Conservation (phyloP, 83 land plant species). For the Diphasiastrum complanatum region DNA sequence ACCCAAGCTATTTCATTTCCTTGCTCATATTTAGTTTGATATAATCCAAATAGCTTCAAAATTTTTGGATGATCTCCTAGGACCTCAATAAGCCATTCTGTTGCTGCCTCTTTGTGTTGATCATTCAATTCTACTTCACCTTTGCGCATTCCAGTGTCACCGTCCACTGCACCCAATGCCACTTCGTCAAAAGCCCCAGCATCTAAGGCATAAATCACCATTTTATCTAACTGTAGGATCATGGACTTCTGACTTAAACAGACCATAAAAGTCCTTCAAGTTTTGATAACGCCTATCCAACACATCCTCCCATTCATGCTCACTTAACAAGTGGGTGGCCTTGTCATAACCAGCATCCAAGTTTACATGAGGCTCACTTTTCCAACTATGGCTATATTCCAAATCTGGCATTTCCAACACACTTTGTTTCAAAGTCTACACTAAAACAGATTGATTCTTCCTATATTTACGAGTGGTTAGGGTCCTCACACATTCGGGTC, state of each 20-base stretch:
- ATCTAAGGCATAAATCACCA: slow-evolving; percentile 39
- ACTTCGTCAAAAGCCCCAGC: too few relatives aligned
- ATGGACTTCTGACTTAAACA: too few relatives aligned
- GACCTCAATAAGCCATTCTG: slow-evolving; percentile 45
- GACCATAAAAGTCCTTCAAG: slow-evolving; percentile 43
- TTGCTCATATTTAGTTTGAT: slow-evolving; percentile 55
- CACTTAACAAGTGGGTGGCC: slow-evolving; percentile 58
- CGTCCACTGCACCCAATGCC: slow-evolving; percentile 26
- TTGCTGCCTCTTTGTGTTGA: slow-evolving; percentile 64
- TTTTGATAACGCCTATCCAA: slow-evolving; percentile 51
- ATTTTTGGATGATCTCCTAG: slow-evolving; percentile 38
- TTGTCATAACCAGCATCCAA: slow-evolving; percentile 41
- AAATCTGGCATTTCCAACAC: slow-evolving; percentile 52
- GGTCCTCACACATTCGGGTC: slow-evolving; percentile 50
- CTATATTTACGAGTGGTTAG: slow-evolving; percentile 47
- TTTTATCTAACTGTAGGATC: slow-evolving; percentile 55
- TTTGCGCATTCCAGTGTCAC: slow-evolving; percentile 32
- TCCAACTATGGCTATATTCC: slow-evolving; percentile 68
- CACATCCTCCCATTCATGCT: slow-evolving; percentile 70
- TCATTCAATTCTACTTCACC: too few relatives aligned
- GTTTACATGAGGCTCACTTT: slow-evolving; percentile 27
- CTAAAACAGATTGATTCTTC: slow-evolving; percentile 36
- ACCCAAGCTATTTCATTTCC: slow-evolving; percentile 58
- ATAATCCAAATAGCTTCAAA: slow-evolving; percentile 54
- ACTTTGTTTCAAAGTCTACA: slow-evolving; percentile 46